Base-by-base conservation (phyloP, 2,329 filamentous ascomycete genomes). In the Alternaria atra region DNA sequence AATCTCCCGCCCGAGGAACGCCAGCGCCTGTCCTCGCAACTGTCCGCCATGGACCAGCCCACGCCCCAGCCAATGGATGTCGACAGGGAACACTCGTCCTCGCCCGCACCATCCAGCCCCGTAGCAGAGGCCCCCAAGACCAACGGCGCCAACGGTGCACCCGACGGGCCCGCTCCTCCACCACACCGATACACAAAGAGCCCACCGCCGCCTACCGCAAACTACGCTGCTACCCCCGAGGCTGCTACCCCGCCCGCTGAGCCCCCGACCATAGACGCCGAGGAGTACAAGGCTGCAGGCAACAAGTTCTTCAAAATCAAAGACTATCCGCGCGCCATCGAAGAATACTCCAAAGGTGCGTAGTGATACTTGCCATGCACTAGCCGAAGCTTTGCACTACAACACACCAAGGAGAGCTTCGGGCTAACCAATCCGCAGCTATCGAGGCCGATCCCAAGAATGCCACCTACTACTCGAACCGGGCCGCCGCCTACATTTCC, bases 261-360 rank as follows among this genome's bases (percentile, higher is more conserved):
- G 59, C 74, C 78, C 47, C 78, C 78, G n/a, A 80, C 82, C 42
- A 91, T 94, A 55, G 92, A 97, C 76, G 93, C 94, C 27, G 95
- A 99, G 81, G 85, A 89, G 12, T 97, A 90, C 86, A 99, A 99
- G 84, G 88, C 91, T 71, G 88, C 92, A 2, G 95, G 95, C 60
- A 99, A 99, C 83, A 95, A 95, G 75, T 94, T 92, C 76, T 99
- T 97, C 87, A 98, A 97, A 84, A 92, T 94, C 66, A 92, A 91
- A 77, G 92, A 97, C 74, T 99, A 94, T 79, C 82, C 85, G 62
- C 90, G 91, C 76, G 94, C 95, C 25, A 94, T 98, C 77, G 87
- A 91, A 69, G 93, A 97, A 80, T 99, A 98, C 80, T 92, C 91
- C 70, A 97, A 97, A 87, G 94, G 94, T 97, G 84, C 61, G 84